Evolutionary conservation across 2,329 filamentous ascomycete species (phyloP), one percentile per base, ranked within the genome.

Genomic region (Dothistroma pini): DNA sequence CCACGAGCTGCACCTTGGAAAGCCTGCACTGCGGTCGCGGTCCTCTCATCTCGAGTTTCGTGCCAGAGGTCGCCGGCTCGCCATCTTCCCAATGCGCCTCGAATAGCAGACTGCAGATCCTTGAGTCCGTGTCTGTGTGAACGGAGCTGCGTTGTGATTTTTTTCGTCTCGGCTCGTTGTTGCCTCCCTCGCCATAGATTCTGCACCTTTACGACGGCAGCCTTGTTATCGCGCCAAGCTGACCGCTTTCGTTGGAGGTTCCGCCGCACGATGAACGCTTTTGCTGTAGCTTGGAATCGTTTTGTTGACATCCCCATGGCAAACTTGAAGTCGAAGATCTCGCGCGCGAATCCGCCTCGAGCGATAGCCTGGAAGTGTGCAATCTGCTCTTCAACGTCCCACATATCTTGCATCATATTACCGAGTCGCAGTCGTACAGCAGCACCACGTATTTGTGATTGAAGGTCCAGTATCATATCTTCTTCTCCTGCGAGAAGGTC

Each of bases 331-430:
- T 86, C 84, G 66, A 88, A 85, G 60, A 97, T 85, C 74, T 97
- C 91, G 51, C 93, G 83, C 1, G 90, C 84, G 77, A 91, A 96
- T 70, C 96, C 91, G 57, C 92, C 96, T 61, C 95, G 87, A 58
- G 97, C 89, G 44, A 89, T 86, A 8, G 93, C 86, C 75, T 99
- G 96, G 10, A 99, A 80, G 56, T 96, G 89, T 49, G 93, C 78
- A 31, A 99, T 77, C 74, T 84, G 81, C 29, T 88, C 83, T 75
- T 99, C 95, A 12, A 85, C 83, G 63, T 95, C 89, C 95, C 95
- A 99, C 3, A 99, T 83, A 49, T 85, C 78, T 70, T 96, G 89
- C 95, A 99, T 97, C 58, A 86, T 83, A 54, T 89, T 81, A 4
- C 91, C 92, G 1, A 97, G 84, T 58, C 83, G 83, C 72, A 97